Percentiles rank a stretch among this genome's conserved stretches.
Evolutionary conservation across 2,329 filamentous ascomycete genomes (phyloP).

Genomic region (Alternaria triticina): DNA sequence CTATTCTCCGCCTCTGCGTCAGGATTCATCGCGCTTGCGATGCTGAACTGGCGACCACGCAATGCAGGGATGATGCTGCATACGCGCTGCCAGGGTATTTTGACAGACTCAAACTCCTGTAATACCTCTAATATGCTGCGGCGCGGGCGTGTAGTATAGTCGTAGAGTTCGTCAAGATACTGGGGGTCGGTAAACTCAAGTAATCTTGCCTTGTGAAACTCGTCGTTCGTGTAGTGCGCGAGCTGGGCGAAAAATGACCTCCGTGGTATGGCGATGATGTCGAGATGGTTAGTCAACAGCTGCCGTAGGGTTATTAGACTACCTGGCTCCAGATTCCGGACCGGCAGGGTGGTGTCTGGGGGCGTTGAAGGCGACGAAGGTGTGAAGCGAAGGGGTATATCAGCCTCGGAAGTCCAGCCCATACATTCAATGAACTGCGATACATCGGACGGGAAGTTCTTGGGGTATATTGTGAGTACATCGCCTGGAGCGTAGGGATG

Average conservation of each 20-base stretch:
- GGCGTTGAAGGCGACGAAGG: slow-evolving; percentile 36
- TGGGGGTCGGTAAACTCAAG: slow-evolving; percentile 81
- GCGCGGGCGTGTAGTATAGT: slow-evolving; percentile 90
- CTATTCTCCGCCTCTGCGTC: slow-evolving; percentile 15
- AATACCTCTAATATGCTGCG: slow-evolving; percentile 92
- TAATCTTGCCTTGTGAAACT: slow-evolving; percentile 79
- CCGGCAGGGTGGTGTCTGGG: slow-evolving; percentile 48
- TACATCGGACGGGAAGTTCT: slow-evolving; percentile 86
- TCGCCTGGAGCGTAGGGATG: slow-evolving; percentile 73
- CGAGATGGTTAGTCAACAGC: slow-evolving; percentile 81
- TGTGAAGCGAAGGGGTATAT: slow-evolving; percentile 67
- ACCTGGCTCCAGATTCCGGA: slow-evolving; percentile 48
- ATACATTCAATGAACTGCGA: slow-evolving; percentile 77
- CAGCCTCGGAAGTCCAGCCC: slow-evolving; percentile 77
- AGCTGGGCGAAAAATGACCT: slow-evolving; percentile 84
- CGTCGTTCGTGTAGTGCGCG: slow-evolving; percentile 74
- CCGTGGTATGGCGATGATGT: slow-evolving; percentile 87
- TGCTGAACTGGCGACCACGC: slow-evolving; percentile 91
- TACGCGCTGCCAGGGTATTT: slow-evolving; percentile 76
- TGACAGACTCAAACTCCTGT: slow-evolving; percentile 85
- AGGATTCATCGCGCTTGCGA: slow-evolving; percentile 72
- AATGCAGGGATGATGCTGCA: slow-evolving; percentile 79
- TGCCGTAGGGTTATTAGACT: slow-evolving; percentile 69
- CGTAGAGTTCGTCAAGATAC: slow-evolving; percentile 89
- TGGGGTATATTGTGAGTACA: slow-evolving; percentile 80